These are phyloP conservation scores for Pelargonium cotyledonis DNA, from an alignment of 441 rosid genomes.

Conservation along the genomic window DNA sequence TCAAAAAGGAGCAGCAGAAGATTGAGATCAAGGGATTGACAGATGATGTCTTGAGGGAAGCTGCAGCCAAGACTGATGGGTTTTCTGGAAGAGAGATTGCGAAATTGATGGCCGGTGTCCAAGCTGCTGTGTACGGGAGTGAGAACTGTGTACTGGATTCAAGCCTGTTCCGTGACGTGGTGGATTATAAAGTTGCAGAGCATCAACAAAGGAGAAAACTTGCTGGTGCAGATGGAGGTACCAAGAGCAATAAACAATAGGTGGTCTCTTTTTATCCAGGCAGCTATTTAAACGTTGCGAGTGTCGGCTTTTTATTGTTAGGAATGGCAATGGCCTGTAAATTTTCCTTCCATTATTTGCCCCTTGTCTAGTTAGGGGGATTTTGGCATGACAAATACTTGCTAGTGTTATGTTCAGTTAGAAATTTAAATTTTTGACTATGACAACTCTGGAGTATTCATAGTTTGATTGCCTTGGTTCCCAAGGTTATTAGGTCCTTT, in stretches of 20 bases:
- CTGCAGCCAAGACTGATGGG: constrained; percentile 69
- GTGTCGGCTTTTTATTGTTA: background rate
- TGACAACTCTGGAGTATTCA: too few relatives aligned
- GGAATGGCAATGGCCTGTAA: background rate
- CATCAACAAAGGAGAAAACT: constrained; percentile 70
- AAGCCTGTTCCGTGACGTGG: constrained; percentile 65
- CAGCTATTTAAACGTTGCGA: background rate
- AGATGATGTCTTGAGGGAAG: constrained; percentile 67
- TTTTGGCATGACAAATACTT: background rate
- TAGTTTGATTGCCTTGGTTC: background rate
- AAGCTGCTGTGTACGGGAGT: constrained; percentile 84
- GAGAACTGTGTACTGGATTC: constrained; percentile 65
- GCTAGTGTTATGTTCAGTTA: too few relatives aligned
- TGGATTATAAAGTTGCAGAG: constrained; percentile 81
- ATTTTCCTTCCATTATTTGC: background rate
- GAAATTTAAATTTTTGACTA: too few relatives aligned
- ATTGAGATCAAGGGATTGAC: constrained; percentile 68
- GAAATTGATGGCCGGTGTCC: constrained; percentile 80
- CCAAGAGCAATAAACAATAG: background rate
- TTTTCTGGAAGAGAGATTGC: constrained; percentile 84
- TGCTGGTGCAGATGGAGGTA: constrained; percentile 27
- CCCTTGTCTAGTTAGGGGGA: background rate
- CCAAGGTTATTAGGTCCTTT: background rate
- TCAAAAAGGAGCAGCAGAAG: constrained; percentile 55
- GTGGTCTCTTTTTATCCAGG: background rate